Percentiles rank a stretch among this genome's conserved stretches.
phyloP scores from a whole-genome alignment of 2,329 filamentous ascomycete species.

The Phialophora chinensis region DNA sequence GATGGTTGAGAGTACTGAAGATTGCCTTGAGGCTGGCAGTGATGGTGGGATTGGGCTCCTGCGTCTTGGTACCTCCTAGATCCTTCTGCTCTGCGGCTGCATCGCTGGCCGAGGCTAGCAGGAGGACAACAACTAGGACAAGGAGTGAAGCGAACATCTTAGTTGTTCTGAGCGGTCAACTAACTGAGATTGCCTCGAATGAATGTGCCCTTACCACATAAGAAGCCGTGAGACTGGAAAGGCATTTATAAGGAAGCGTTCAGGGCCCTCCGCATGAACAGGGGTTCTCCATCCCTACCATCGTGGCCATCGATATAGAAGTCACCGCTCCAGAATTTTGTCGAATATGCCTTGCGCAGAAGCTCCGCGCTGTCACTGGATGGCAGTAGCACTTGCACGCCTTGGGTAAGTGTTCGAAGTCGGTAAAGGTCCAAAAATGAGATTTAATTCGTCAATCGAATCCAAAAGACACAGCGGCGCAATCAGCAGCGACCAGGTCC shows the following conservation, averaged over 20 bases:
- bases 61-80: not conserved
- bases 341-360: not conserved
- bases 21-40: conserved; percentile 25
- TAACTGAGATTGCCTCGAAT: not conserved
- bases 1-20: conserved; percentile 17
- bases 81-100: conserved; percentile 5
- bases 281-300: not conserved
- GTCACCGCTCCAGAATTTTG: not conserved
- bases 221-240: not conserved
- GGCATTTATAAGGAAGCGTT: not conserved
- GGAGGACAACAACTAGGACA: conserved; percentile 4
- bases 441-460: not conserved
- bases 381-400: not conserved
- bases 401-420: conserved; percentile 2
- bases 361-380: not conserved
- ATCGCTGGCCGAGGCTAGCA: not conserved
- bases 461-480: not conserved
- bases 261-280: not conserved
- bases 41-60: conserved; percentile 11
- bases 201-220: not conserved
- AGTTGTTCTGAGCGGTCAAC: not conserved
- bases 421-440: not conserved
- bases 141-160: not conserved
- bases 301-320: not conserved
- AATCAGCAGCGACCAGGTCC: not conserved